Evolutionary conservation across 139 green algal species (phyloP), one percentile per base, ranked within the genome.

Genomic region (Coelastrella sp.): DNA sequence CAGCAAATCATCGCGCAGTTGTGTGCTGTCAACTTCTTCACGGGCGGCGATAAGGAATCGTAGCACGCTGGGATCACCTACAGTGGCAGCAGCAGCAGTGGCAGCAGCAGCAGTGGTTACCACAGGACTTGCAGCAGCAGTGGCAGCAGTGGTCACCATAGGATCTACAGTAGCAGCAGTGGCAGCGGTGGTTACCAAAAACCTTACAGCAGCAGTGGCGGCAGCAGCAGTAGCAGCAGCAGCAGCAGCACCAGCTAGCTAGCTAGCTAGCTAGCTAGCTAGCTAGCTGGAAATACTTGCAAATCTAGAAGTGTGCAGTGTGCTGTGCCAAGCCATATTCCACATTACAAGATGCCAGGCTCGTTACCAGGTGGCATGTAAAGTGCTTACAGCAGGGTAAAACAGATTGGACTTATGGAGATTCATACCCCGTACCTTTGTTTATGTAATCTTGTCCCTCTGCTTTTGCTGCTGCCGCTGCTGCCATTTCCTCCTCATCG

Each of bases 1-100:
- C 89, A 99, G 95, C 94, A 99, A 94, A 92, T 99, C 98, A 93
- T 99, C 98, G 3, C 98, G 93, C 92, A 99, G 92, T 94, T 99
- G 98, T 61, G 84, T 93, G 57, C 81, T 89, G 54, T 94, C 92
- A 58, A 98, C 96, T 96, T 99, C 98, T 79, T 99, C 98, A 3
- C 98, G 93, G 0, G 97, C 97, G 61, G 97, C 97, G 65, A 99
- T 98, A 3, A 99, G 94, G 94, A 99, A 99, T 60, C 98, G 94
- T 86, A 99, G 95, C 59, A 99, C 95, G 66, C 90, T 97, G 78
- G 98, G 98, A 92, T 99, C 98, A 85, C 73, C 22, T 97, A 92
- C 94, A 54, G 94, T 93, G 89, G 84, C 89, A 73, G 80, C 88
- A 83, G 65, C 83, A 0, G 89, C 86, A n/a, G 54, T 59, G 7